Evolutionary conservation across 2,329 filamentous ascomycete species (phyloP).

Genomic region (Beauveria caledonica): DNA sequence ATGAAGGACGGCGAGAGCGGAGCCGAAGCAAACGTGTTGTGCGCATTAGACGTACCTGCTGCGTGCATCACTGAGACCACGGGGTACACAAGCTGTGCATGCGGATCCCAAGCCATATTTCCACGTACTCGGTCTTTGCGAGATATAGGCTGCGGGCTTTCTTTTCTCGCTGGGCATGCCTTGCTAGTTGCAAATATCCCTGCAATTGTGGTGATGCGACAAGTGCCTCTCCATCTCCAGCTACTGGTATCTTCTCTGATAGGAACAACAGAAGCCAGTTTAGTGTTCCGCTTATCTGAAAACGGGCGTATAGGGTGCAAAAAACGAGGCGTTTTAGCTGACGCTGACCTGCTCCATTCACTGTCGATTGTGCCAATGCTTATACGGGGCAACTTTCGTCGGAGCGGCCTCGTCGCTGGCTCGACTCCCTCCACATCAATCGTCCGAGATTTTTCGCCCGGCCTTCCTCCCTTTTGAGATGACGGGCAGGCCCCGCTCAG

Average conservation of each 20-base stretch:
- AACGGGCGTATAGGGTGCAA: background rate
- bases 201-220: background rate
- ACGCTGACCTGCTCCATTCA: background rate
- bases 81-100: conserved; percentile 1
- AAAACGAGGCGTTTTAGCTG: background rate
- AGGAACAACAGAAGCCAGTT: background rate
- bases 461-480: conserved; percentile 3
- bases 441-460: background rate
- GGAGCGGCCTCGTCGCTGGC: too few relatives aligned
- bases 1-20: background rate
- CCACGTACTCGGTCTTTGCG: conserved; percentile 4
- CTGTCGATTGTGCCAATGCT: background rate
- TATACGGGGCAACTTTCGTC: background rate
- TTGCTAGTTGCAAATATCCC: background rate
- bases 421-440: background rate
- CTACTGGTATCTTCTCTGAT: background rate
- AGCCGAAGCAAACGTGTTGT: background rate
- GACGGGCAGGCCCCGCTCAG: conserved; percentile 3
- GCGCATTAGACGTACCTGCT: background rate
- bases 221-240: background rate
- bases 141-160: background rate
- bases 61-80: background rate
- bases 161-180: background rate
- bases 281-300: background rate
- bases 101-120: conserved; percentile 9